Evolutionary conservation across 345 rosid species (phyloP).

Genomic region (Sonneratia caseolaris): DNA sequence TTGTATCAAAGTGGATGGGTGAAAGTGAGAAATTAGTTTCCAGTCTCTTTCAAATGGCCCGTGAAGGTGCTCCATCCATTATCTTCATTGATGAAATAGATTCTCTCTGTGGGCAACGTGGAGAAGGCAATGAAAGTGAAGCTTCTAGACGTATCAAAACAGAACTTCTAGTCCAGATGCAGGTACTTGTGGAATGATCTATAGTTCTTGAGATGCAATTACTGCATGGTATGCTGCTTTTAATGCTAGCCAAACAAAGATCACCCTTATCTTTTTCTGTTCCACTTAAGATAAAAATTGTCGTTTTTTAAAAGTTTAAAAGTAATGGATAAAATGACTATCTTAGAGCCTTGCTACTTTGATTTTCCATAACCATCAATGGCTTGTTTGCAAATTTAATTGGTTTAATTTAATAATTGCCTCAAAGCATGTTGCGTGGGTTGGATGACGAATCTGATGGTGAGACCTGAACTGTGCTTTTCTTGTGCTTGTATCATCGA

Average conservation of each 20-base stretch:
- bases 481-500: too few species aligned
- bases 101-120: constrained; percentile 83
- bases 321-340: too few species aligned
- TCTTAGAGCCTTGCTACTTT: too few species aligned
- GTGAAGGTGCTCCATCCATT: constrained; percentile 90
- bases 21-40: constrained; percentile 97
- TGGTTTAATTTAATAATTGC: too few species aligned
- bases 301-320: too few species aligned
- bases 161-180: constrained; percentile 98
- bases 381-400: too few species aligned
- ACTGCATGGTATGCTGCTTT: not conserved
- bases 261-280: not conserved
- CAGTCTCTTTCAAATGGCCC: constrained; percentile 88
- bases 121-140: constrained; percentile 95
- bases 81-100: constrained; percentile 93
- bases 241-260: not conserved
- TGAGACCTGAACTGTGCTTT: too few species aligned
- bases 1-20: constrained; percentile 98
- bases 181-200: constrained; percentile 33
- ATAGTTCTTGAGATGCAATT: not conserved
- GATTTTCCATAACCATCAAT: too few species aligned
- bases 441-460: too few species aligned
- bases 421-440: too few species aligned
- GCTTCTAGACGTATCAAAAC: constrained; percentile 95
- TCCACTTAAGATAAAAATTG: too few species aligned